These are phyloP conservation scores for Irineochytrium annulatum DNA, from an alignment of 192 early-diverging fungal species.

Conservation along the genomic window DNA sequence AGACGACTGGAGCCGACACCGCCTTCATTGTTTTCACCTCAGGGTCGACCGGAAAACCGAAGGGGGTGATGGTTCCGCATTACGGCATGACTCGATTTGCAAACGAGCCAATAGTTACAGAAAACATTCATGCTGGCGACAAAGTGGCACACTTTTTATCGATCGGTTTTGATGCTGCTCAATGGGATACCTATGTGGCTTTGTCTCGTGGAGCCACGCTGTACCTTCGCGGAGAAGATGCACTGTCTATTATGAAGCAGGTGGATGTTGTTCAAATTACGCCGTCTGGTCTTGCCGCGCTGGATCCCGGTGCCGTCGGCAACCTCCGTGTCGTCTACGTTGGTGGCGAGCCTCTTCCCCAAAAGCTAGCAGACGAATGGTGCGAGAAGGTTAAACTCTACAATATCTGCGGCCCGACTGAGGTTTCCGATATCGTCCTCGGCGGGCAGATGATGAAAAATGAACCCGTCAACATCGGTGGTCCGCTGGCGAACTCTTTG, in stretches of 20 bases:
- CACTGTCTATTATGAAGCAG: constrained; percentile 14
- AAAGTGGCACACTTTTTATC: constrained; percentile 13
- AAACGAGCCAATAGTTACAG: neutral
- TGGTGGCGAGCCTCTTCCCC: constrained; percentile 17
- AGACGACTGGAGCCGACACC: neutral
- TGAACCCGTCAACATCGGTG: constrained; percentile 28
- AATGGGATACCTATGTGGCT: constrained; percentile 21
- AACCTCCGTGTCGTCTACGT: constrained; percentile 27
- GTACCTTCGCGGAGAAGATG: constrained; percentile 27
- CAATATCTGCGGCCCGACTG: constrained; percentile 33
- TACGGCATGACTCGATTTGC: constrained; percentile 14
- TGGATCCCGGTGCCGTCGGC: constrained; percentile 18
- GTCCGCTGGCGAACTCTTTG: constrained; percentile 16
- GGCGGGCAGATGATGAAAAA: neutral
- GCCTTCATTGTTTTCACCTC: constrained; percentile 32
- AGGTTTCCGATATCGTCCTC: constrained; percentile 14
- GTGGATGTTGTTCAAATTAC: constrained; percentile 22
- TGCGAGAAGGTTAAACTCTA: constrained; percentile 13
- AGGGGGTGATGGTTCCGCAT: constrained; percentile 32
- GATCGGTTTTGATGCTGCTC: constrained; percentile 28
- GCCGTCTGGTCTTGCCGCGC: constrained; percentile 23
- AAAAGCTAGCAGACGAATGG: constrained; percentile 21
- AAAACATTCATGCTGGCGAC: neutral
- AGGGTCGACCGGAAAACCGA: constrained; percentile 40
- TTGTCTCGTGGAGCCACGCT: constrained; percentile 15